A percentile compares a stretch with the other conserved stretches of the same genome.
Evolutionary conservation across 768 basidiomycete genomes (phyloP).

Genomic region (Termitomyces sp.): DNA sequence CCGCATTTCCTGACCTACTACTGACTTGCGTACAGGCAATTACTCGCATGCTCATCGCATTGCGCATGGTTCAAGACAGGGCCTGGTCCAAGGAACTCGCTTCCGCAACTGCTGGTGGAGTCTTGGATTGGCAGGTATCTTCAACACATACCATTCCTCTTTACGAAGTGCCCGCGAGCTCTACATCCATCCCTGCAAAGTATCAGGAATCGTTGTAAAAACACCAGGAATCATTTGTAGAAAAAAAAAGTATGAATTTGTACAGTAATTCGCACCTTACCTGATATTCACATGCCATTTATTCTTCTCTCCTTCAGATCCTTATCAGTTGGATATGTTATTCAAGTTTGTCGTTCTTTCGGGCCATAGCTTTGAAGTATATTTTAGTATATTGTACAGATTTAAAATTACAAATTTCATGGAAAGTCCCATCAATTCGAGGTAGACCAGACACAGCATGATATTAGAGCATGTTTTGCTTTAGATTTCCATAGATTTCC

Average conservation of each 20-base stretch:
- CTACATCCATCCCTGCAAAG: constrained; percentile 10
- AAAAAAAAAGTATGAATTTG: neutral
- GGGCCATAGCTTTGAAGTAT: neutral
- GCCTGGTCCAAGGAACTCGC: constrained; percentile 34
- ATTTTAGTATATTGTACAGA: neutral
- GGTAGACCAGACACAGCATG: no score
- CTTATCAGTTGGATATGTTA: neutral
- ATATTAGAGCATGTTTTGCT: neutral
- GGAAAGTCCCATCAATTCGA: no score
- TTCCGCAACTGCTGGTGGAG: constrained; percentile 22
- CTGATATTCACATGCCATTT: neutral
- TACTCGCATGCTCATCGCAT: constrained; percentile 32
- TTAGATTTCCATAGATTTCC: neutral
- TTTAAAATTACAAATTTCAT: neutral
- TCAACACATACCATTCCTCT: constrained; percentile 29
- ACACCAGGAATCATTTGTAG: no score
- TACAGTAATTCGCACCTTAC: neutral
- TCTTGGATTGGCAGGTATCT: constrained; percentile 34
- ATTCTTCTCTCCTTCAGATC: no score
- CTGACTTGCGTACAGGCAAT: constrained; percentile 13
- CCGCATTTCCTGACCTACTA: neutral
- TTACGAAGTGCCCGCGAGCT: constrained; percentile 16
- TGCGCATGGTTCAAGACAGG: constrained; percentile 33
- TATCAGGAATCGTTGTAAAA: constrained; percentile 11
- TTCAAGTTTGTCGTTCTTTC: neutral